Conservation (phyloP, 192 early-diverging fungal genomes). For the Coemansia sp. region DNA sequence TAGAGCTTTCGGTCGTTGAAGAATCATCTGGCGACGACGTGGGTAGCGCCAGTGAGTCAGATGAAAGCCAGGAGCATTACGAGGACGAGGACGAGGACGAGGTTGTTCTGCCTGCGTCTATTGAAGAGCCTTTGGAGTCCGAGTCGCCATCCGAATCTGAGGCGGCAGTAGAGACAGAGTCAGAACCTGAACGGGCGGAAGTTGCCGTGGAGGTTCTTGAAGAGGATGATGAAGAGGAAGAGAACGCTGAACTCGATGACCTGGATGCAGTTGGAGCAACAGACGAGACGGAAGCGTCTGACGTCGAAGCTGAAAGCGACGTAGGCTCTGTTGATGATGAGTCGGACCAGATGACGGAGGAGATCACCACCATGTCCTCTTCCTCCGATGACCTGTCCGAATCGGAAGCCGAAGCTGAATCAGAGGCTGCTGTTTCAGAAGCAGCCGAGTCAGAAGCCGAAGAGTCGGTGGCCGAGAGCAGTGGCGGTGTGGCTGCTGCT, state of each 20-base stretch:
- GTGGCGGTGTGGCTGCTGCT: not conserved
- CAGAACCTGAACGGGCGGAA: constrained; percentile 3
- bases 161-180: constrained; percentile 11
- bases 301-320: not conserved
- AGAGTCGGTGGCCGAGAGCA: not conserved
- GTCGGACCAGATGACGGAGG: constrained; percentile 35
- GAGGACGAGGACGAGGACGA: constrained; percentile 6
- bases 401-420: not conserved
- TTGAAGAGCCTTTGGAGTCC: constrained; percentile 1
- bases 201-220: not conserved
- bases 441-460: constrained; percentile 8
- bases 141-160: constrained; percentile 8
- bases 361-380: constrained; percentile 29
- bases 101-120: constrained; percentile 2
- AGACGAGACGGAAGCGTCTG: not conserved
- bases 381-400: constrained; percentile 9
- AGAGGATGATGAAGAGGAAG: constrained; percentile 12
- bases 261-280: not conserved
- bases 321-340: constrained; percentile 15
- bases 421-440: not conserved
- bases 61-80: not conserved
- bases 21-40: constrained; percentile 9
- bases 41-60: constrained; percentile 8
- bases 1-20: constrained; percentile 20
- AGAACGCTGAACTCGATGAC: not conserved